Base-by-base conservation (phyloP, 2,329 filamentous ascomycete species). In the Pyricularia grisea region DNA sequence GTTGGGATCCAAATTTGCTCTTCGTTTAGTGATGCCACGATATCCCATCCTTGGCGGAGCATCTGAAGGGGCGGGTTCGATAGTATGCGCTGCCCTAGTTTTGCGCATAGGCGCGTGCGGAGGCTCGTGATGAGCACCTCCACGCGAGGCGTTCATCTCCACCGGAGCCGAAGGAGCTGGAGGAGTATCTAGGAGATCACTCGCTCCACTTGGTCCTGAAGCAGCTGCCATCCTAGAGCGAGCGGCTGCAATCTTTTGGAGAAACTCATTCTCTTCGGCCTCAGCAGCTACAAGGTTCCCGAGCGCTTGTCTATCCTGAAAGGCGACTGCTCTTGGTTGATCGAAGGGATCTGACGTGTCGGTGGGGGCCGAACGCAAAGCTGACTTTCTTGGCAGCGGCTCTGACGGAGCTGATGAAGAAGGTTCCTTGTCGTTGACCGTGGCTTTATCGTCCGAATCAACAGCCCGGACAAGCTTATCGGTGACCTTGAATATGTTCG, bases 401-500 rank as follows among this genome's bases (percentile, higher is more conserved):
- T 86, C 83, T 30, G 78, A 72, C 11, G 77, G 73, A 23, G 78
- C 79, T 4, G 76, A 70, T 20, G 75, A 66, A 27, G 73, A 72
- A 63, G 73, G 78, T 63, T 82, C 80, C 71, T 78, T 81, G 60
- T 76, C 76, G 67, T 50, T n/a, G 10, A 82, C 80, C 42, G 75
- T 64, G 70, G 75, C 70, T 76, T 76, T 73, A 68, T 71, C 70
- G 4, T 81, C 80, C 12, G 75, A 75, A 67, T 83, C 82, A 68
- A 87, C 82, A 67, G 80, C 80, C 58, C 83, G 82, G 42, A 84
- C 72, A 50, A 88, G 76, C 9, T 76, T 71, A 25, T 88, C 85
- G 70, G 86, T 92, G 73, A 91, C 81, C 76, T 89, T 93, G 81
- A 97, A 99, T 71, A 97, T 91, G 75, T 96, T 97, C 30, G 89